Conservation (phyloP, 2,329 filamentous ascomycete genomes). For the Sporothrix variecibatus region DNA sequence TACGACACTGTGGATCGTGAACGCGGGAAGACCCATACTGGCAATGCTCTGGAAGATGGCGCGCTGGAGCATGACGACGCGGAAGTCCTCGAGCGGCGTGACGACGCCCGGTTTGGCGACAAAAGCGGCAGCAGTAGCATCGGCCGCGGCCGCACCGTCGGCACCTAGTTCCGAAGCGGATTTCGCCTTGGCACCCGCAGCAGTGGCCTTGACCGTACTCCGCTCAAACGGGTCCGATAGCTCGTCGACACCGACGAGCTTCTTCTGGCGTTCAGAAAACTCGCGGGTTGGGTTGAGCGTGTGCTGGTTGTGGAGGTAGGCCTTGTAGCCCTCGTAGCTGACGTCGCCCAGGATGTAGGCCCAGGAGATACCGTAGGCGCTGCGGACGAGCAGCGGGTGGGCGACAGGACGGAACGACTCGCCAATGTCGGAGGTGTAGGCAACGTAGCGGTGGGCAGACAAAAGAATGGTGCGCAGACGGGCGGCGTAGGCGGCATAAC, state of each 20-base stretch:
- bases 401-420: constrained; percentile 94
- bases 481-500: constrained; percentile 90
- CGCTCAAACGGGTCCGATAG: background rate
- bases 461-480: constrained; percentile 84
- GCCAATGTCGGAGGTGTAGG: constrained; percentile 94
- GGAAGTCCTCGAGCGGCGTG: constrained; percentile 82
- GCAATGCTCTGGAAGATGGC: constrained; percentile 89
- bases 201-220: constrained; percentile 9
- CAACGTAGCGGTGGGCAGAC: constrained; percentile 91
- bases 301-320: constrained; percentile 83
- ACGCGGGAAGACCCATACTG: constrained; percentile 89
- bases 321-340: constrained; percentile 89
- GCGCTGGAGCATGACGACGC: constrained; percentile 87
- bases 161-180: background rate
- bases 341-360: constrained; percentile 90
- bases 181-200: background rate
- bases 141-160: background rate
- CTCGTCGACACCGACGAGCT: constrained; percentile 46
- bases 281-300: constrained; percentile 68
- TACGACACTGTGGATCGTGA: constrained; percentile 92
- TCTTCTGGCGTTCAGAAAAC: constrained; percentile 52
- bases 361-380: constrained; percentile 91
- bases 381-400: constrained; percentile 76
- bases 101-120: constrained; percentile 46
- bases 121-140: constrained; percentile 17